These are phyloP conservation scores for Erodium trifolium DNA, from an alignment of 441 rosid species.

Conservation along the genomic window DNA sequence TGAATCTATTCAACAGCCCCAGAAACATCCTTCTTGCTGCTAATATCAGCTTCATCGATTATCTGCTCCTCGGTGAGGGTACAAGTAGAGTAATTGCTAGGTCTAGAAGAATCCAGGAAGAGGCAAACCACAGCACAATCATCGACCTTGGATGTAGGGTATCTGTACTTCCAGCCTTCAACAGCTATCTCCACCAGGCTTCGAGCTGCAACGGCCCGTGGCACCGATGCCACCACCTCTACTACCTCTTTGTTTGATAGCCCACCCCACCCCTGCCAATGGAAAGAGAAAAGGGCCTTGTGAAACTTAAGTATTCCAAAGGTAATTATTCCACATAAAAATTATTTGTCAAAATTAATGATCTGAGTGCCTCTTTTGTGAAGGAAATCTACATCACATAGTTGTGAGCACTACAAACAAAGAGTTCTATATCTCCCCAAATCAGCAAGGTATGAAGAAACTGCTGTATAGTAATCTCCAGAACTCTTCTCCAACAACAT, in stretches of 20 bases:
- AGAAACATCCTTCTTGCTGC: not conserved
- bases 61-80: not conserved
- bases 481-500: not conserved
- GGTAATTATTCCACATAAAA: not conserved
- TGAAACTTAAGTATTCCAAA: not conserved
- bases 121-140: slow-evolving; percentile 10
- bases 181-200: slow-evolving; percentile 3
- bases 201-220: not conserved
- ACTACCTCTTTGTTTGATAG: slow-evolving; percentile 7
- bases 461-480: not conserved
- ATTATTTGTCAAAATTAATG: not conserved
- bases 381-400: no score
- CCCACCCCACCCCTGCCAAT: slow-evolving; percentile 6
- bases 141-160: slow-evolving; percentile 7
- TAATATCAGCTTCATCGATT: not conserved
- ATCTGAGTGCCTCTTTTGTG: no score
- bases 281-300: not conserved
- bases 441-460: not conserved
- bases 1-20: not conserved
- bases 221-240: slow-evolving; percentile 1
- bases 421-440: not conserved
- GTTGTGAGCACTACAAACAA: not conserved
- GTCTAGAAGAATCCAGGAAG: not conserved
- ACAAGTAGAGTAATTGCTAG: slow-evolving; percentile 1
- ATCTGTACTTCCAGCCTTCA: slow-evolving; percentile 9